Conservation (phyloP, 2,329 filamentous ascomycete genomes). For the Aspergillus sp. region DNA sequence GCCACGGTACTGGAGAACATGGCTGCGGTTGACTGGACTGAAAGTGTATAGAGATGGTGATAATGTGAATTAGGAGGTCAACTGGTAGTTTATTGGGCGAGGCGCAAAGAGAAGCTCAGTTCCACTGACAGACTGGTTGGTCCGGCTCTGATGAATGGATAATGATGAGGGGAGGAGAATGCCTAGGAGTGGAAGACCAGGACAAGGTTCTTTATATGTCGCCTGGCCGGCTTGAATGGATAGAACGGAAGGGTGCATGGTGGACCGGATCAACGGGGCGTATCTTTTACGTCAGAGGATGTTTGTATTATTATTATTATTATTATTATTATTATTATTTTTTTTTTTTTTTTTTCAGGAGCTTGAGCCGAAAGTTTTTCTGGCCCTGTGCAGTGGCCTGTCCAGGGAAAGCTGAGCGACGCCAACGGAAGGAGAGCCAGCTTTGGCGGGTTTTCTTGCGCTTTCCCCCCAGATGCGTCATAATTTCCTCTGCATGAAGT, state of each 20-base stretch:
- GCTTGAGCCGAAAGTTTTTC: neutral
- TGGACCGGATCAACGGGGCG: neutral
- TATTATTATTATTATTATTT: too few relatives aligned
- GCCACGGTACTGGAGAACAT: slow-evolving; percentile 30
- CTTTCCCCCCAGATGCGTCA: slow-evolving; percentile 35
- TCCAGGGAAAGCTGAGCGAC: neutral
- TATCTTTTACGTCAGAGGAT: slow-evolving; percentile 7
- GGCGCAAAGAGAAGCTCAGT: neutral
- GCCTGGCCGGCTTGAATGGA: neutral
- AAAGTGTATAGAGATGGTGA: neutral
- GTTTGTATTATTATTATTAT: neutral
- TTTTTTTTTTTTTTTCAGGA: too few relatives aligned
- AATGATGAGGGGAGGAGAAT: neutral
- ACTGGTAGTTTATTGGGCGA: neutral
- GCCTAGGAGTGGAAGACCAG: neutral
- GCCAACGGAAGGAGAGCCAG: too few relatives aligned
- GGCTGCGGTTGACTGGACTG: slow-evolving; percentile 3
- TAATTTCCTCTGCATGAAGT: slow-evolving; percentile 23
- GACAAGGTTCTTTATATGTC: slow-evolving; percentile 4
- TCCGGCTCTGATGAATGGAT: slow-evolving; percentile 1
- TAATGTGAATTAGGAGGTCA: neutral
- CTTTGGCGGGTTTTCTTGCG: too few relatives aligned
- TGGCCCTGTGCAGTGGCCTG: too few relatives aligned
- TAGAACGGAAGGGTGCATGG: neutral
- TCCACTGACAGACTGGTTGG: neutral